phyloP scores from a whole-genome alignment of 306 rosid genomes.

The Neltuma alba region DNA sequence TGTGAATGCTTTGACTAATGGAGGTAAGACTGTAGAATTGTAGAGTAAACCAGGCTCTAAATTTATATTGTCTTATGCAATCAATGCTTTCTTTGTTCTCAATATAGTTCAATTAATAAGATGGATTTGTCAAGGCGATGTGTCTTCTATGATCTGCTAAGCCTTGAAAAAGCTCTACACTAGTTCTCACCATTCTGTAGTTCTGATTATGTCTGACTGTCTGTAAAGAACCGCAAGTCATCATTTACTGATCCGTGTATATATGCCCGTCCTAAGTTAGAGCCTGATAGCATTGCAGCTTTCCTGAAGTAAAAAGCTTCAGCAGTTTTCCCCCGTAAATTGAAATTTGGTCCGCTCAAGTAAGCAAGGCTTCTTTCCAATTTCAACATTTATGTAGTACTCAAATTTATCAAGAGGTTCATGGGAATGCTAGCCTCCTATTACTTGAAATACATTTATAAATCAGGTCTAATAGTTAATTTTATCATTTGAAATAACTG shows the following conservation, averaged over 20 bases:
- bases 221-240: neutral
- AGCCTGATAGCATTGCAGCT: neutral
- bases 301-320: neutral
- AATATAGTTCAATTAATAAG: conserved; percentile 11
- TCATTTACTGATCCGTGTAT: neutral
- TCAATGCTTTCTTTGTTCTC: conserved; percentile 10
- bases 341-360: neutral
- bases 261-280: neutral
- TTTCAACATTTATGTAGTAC: neutral
- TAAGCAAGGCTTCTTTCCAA: neutral
- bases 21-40: conserved; percentile 52
- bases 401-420: neutral
- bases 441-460: neutral
- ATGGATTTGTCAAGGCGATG: conserved; percentile 3
- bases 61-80: conserved; percentile 9
- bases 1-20: conserved; percentile 72
- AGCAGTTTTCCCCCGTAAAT: neutral
- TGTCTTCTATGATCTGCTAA: neutral
- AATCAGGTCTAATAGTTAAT: neutral
- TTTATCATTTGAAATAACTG: conserved; percentile 4
- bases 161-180: neutral
- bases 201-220: neutral
- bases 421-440: neutral
- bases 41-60: conserved; percentile 28
- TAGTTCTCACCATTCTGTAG: neutral